phyloP scores from a whole-genome alignment of 2,329 filamentous ascomycete genomes.

The Emergomyces africanus region DNA sequence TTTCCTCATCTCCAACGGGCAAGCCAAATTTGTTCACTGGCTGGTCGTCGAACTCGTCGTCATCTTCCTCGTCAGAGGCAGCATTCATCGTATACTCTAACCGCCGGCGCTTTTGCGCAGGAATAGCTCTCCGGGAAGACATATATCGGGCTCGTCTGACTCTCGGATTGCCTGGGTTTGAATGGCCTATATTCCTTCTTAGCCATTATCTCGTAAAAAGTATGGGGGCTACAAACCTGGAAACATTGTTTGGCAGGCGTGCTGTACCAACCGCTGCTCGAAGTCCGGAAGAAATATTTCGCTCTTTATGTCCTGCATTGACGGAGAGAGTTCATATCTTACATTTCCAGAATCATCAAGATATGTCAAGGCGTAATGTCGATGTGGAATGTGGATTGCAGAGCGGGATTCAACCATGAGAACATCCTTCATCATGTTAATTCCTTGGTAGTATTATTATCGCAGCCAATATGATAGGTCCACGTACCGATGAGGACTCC shows the following conservation, averaged over 20 bases:
- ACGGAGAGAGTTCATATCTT: slow-evolving; percentile 1
- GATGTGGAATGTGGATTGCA: neutral
- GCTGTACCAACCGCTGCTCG: neutral
- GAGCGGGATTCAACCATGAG: neutral
- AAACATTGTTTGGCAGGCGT: neutral
- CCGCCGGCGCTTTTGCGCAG: neutral
- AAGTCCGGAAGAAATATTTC: slow-evolving; percentile 1
- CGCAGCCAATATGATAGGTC: neutral
- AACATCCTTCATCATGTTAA: neutral
- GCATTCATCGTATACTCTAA: neutral
- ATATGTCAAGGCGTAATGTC: slow-evolving; percentile 3
- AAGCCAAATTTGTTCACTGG: neutral
- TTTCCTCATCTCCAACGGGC: slow-evolving; percentile 27
- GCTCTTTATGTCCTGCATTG: neutral
- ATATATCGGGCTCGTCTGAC: neutral
- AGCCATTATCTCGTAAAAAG: neutral
- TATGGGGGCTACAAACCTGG: neutral
- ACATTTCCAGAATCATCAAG: slow-evolving; percentile 1
- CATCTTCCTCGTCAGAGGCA: neutral
- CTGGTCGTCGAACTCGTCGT: neutral
- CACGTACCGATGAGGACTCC: slow-evolving; percentile 4
- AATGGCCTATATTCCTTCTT: neutral
- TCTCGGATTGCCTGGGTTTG: neutral
- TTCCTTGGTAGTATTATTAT: neutral
- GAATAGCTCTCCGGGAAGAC: neutral